Evolutionary conservation across 1,139 yeast genomes (phyloP).

Genomic region (Lodderomyces theae): DNA sequence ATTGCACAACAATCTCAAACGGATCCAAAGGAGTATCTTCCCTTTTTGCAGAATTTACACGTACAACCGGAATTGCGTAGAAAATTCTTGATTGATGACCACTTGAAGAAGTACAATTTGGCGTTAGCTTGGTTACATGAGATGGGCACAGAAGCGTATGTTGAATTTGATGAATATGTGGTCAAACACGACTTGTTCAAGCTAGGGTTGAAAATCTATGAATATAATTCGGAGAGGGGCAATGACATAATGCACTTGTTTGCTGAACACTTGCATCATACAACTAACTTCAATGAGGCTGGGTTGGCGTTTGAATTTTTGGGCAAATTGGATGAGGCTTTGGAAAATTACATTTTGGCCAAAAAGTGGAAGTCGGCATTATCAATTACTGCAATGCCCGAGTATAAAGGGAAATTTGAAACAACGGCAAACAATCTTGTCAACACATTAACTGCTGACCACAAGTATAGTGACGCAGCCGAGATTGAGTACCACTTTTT

Average conservation of each 20-base stretch:
- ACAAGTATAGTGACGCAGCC: constrained; percentile 82
- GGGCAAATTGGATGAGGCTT: constrained; percentile 54
- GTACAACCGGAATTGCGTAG: constrained; percentile 64
- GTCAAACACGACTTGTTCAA: constrained; percentile 72
- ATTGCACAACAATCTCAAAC: constrained; percentile 96
- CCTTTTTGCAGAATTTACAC: constrained; percentile 81
- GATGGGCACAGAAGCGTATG: constrained; percentile 44
- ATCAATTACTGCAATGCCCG: constrained; percentile 48
- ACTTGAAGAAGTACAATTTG: constrained; percentile 61
- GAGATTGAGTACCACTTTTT: constrained; percentile 65
- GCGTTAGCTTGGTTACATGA: constrained; percentile 69
- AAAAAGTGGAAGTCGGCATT: constrained; percentile 87
- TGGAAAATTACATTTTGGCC: constrained; percentile 65
- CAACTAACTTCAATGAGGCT: constrained; percentile 64
- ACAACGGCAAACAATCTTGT: constrained; percentile 60
- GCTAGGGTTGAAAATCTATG: constrained; percentile 62
- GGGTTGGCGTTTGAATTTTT: constrained; percentile 76
- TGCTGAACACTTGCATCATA: constrained; percentile 58
- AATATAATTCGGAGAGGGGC: constrained; percentile 54
- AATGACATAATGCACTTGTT: constrained; percentile 54
- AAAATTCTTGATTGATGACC: constrained; percentile 75
- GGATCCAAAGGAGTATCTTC: constrained; percentile 96
- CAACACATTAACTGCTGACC: constrained; percentile 60
- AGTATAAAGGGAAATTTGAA: constrained; percentile 29
- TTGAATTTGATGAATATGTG: constrained; percentile 69